Evolutionary conservation across 768 basidiomycete species (phyloP), one percentile per base, ranked within the genome.

Genomic region (Xerocomellus dryophilus): DNA sequence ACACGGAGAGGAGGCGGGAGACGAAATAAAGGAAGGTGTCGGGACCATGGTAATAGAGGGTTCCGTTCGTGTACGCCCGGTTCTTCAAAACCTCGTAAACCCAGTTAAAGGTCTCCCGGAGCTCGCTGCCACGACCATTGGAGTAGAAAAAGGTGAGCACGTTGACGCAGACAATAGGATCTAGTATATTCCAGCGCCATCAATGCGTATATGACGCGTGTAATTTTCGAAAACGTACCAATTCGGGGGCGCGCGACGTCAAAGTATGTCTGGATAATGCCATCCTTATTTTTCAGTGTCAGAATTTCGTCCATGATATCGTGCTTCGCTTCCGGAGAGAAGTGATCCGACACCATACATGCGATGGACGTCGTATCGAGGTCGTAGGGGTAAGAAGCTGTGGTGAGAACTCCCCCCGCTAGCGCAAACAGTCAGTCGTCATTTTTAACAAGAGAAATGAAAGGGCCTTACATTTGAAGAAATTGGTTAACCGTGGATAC

Each of bases 251-350:
- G 57, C 4, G 48, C 56, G 17, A 52, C 21, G 38, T 64, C 64
- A 18, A 63, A 65, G 34, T 62, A 66, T 0, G 54, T 43, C 36
- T 62, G 57, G 32, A 66, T 51, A 10, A 64, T 65, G 7, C 60
- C 60, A 11, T 65, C 63, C n/a, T 53, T 45, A 2, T 51, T 58
- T 25, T 42, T 65, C 20, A 65, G 21, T 1, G 49, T 45, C 43
- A 56, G 29, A n/a, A 58, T 63, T 25, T 63, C 59, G 9, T 65
- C 9, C 59, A 65, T 65, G 46, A 65, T 65, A 20, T 55, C 59
- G 36, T 65, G 51, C 40, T 63, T 63, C 15, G 50, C 56, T 25
- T 51, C 63, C 0, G 5, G 35, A 15, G 53, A 59, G 2, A 56
- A 17, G 17, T 62, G 50, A 20, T 50, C 47, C 2, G 54, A 63